A percentile compares a stretch with the other conserved stretches of the same genome.
Conservation (phyloP, 75 land plant species). For the Picea sitchensis region DNA sequence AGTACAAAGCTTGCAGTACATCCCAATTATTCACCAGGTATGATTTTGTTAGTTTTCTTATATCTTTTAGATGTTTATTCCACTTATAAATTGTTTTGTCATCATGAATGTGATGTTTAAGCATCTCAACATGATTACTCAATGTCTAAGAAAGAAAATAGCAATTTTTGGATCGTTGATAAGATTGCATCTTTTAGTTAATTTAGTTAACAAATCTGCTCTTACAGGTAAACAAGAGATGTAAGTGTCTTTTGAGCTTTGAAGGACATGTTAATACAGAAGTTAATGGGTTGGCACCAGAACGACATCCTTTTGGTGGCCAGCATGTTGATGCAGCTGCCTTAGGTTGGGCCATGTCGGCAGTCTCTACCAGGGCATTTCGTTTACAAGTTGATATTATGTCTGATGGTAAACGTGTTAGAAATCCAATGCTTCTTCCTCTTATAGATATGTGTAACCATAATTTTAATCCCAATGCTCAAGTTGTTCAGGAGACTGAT, state of each 20-base stretch:
- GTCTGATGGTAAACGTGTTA: conserved; percentile 15
- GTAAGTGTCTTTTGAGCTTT: conserved; percentile 63
- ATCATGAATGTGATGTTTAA: background rate
- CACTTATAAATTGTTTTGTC: background rate
- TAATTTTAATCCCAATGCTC: conserved; percentile 82
- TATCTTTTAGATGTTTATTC: background rate
- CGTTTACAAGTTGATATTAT: conserved; percentile 47
- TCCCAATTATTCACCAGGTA: conserved; percentile 81
- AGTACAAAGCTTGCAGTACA: conserved; percentile 72
- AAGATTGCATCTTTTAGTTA: background rate
- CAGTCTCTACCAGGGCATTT: conserved; percentile 94
- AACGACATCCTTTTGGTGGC: conserved; percentile 73
- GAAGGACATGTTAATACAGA: conserved; percentile 35
- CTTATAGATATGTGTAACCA: conserved; percentile 98
- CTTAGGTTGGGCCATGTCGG: conserved; percentile 99
- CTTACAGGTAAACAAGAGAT: conserved; percentile 67
- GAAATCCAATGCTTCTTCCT: conserved; percentile 77
- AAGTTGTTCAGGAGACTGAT: conserved; percentile 53
- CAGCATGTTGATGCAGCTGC: conserved; percentile 73
- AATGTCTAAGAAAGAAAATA: background rate
- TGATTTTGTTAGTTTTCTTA: background rate
- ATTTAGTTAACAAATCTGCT: background rate
- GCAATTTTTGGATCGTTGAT: background rate
- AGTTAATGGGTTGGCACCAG: conserved; percentile 21
- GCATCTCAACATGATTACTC: background rate